A percentile compares a stretch with the other conserved stretches of the same genome.
Evolutionary conservation across 371 early-diverging fungal species (phyloP).

Genomic region (Gilbertella persicaria): DNA sequence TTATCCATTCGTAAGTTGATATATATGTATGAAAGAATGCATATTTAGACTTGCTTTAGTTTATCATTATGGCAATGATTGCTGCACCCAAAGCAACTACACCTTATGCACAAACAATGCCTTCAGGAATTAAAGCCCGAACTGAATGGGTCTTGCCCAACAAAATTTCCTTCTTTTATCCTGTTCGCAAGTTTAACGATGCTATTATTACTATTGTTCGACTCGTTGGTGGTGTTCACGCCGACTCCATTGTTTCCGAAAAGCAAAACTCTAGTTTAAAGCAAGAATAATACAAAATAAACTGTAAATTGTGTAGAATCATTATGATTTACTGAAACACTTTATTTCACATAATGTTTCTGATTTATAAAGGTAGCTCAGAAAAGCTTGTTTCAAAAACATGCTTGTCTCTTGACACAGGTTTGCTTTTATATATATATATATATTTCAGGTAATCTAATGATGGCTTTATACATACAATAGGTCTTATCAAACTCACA

Average conservation of each 20-base stretch:
- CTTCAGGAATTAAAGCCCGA: slow-evolving; percentile 30
- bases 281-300: slow-evolving; percentile 19
- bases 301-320: too few relatives aligned
- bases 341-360: too few relatives aligned
- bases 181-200: slow-evolving; percentile 49
- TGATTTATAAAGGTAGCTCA: too few relatives aligned
- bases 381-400: too few relatives aligned
- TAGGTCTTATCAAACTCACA: too few relatives aligned
- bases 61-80: slow-evolving; percentile 54
- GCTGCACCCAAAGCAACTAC: slow-evolving; percentile 40
- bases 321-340: too few relatives aligned
- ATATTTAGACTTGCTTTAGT: slow-evolving; percentile 26
- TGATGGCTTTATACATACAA: too few relatives aligned
- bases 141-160: slow-evolving; percentile 43
- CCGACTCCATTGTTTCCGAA: slow-evolving; percentile 40
- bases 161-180: slow-evolving; percentile 42
- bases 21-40: not conserved
- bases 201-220: slow-evolving; percentile 33
- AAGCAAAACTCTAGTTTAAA: slow-evolving; percentile 24
- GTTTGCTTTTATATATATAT: too few relatives aligned
- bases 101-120: slow-evolving; percentile 27
- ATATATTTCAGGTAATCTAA: too few relatives aligned
- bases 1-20: slow-evolving; percentile 50
- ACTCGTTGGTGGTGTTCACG: slow-evolving; percentile 42
- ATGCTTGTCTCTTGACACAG: too few relatives aligned